phyloP scores from a whole-genome alignment of 495 filamentous ascomycete genomes.

The Lentithecium fluviatile region DNA sequence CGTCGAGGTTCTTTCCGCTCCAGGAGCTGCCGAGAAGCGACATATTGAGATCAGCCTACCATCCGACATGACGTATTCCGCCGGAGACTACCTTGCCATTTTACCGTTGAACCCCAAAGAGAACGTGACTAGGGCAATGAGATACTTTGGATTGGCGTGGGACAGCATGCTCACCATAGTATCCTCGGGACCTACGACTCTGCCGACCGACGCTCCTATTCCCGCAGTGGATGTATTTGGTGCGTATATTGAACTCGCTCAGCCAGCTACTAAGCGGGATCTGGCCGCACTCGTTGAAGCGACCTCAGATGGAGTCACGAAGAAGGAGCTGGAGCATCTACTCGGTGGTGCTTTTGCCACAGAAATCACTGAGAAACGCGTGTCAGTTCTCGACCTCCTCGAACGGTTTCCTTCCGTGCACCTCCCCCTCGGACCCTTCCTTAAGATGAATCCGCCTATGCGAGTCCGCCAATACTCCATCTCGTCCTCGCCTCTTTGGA shows the following conservation, averaged over 20 bases:
- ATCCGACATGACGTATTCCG: conserved; percentile 61
- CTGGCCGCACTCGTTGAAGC: conserved; percentile 47
- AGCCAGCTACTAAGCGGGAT: conserved; percentile 64
- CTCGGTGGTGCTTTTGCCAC: conserved; percentile 38
- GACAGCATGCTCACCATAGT: conserved; percentile 48
- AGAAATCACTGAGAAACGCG: conserved; percentile 55
- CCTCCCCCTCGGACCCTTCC: conserved; percentile 61
- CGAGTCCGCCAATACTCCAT: conserved; percentile 76
- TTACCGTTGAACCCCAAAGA: conserved; percentile 65
- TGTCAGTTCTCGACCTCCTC: conserved; percentile 65
- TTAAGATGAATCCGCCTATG: conserved; percentile 71
- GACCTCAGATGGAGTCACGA: conserved; percentile 42
- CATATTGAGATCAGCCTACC: conserved; percentile 68
- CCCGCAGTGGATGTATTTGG: conserved; percentile 61
- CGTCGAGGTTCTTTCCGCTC: conserved; percentile 48
- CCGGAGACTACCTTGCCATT: conserved; percentile 75
- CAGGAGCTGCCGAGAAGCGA: conserved; percentile 58
- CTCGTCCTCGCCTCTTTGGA: conserved; percentile 67
- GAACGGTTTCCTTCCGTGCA: conserved; percentile 56
- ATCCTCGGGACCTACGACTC: conserved; percentile 16
- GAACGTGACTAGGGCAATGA: conserved; percentile 55
- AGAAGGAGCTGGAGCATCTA: conserved; percentile 48
- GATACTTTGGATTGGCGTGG: conserved; percentile 58
- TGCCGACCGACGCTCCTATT: conserved; percentile 51
- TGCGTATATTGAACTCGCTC: conserved; percentile 69